These are phyloP conservation scores for Colletotrichum brevisporum DNA, from an alignment of 2,329 filamentous ascomycete genomes.

Conservation along the genomic window DNA sequence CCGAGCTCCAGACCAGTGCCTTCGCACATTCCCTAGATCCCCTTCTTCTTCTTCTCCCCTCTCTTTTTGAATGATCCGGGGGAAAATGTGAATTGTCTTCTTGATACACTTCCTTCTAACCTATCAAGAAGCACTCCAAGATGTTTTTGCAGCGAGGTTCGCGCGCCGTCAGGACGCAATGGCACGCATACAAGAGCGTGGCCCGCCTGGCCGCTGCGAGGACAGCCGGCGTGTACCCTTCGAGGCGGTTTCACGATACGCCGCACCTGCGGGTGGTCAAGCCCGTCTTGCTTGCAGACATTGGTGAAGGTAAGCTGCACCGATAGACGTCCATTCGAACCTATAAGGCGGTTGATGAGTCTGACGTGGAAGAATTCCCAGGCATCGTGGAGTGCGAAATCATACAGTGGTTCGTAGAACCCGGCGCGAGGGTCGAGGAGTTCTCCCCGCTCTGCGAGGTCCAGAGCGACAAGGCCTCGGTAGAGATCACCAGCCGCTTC, in stretches of 20 bases:
- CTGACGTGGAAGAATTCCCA: constrained; percentile 51
- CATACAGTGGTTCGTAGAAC: constrained; percentile 99
- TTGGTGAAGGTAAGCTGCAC: constrained; percentile 78
- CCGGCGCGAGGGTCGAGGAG: constrained; percentile 94
- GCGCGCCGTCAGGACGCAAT: constrained; percentile 65
- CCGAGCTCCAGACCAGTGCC: constrained; percentile 18
- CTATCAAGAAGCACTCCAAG: constrained; percentile 34
- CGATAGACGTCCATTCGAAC: background rate
- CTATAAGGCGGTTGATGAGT: background rate
- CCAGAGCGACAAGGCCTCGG: constrained; percentile 94
- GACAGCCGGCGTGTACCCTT: constrained; percentile 48
- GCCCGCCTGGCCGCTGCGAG: constrained; percentile 52
- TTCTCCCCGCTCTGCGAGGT: constrained; percentile 99
- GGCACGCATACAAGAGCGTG: constrained; percentile 60
- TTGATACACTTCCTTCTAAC: constrained; percentile 10
- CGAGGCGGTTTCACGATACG: constrained; percentile 67
- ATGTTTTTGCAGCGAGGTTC: constrained; percentile 72
- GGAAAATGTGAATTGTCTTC: constrained; percentile 9
- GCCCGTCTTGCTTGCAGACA: constrained; percentile 86
- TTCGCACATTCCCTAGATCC: constrained; percentile 38
- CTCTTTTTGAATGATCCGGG: background rate
- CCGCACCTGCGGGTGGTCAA: constrained; percentile 72
- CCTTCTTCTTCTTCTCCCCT: background rate
- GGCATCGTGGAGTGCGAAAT: constrained; percentile 99
- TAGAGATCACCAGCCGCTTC: constrained; percentile 95